These are phyloP conservation scores for Peronospora belbahrii DNA, from an alignment of 352 stramenopile species.

Conservation along the genomic window DNA sequence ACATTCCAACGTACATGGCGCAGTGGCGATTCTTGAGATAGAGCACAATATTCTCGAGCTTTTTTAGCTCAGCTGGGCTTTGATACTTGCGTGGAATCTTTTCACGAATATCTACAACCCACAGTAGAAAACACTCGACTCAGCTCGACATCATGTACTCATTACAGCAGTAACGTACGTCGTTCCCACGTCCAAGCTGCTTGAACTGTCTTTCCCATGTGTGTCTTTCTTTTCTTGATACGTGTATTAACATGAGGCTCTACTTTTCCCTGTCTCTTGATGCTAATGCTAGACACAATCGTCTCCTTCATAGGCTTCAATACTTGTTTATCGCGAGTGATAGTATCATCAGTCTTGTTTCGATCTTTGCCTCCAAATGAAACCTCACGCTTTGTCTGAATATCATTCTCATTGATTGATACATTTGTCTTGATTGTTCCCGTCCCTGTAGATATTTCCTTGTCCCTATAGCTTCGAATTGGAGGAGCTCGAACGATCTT, in stretches of 20 bases:
- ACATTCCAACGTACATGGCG: conserved; percentile 49
- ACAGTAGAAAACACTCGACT: no score
- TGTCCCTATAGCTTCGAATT: conserved; percentile 6
- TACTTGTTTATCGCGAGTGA: conserved; percentile 4
- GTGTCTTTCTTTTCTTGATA: conserved; percentile 23
- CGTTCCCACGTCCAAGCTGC: conserved; percentile 76
- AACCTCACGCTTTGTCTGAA: not conserved
- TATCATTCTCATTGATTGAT: conserved; percentile 1
- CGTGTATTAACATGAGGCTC: conserved; percentile 8
- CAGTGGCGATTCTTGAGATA: conserved; percentile 78
- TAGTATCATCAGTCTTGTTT: conserved; percentile 1
- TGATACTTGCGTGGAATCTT: conserved; percentile 84
- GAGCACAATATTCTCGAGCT: conserved; percentile 80
- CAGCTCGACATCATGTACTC: no score
- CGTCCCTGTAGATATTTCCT: conserved; percentile 12
- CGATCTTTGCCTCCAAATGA: conserved; percentile 1
- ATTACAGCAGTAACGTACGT: conserved; percentile 27
- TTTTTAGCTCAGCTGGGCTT: conserved; percentile 64
- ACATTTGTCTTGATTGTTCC: conserved; percentile 34
- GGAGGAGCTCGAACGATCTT: conserved; percentile 12
- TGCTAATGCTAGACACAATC: not conserved
- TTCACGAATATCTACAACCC: conserved; percentile 49
- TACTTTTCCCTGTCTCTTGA: conserved; percentile 23
- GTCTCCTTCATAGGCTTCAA: conserved; percentile 1
- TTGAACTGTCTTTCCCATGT: conserved; percentile 22